Evolutionary conservation across 495 filamentous ascomycete species (phyloP), one percentile per base, ranked within the genome.

Genomic region (Podospora conica): DNA sequence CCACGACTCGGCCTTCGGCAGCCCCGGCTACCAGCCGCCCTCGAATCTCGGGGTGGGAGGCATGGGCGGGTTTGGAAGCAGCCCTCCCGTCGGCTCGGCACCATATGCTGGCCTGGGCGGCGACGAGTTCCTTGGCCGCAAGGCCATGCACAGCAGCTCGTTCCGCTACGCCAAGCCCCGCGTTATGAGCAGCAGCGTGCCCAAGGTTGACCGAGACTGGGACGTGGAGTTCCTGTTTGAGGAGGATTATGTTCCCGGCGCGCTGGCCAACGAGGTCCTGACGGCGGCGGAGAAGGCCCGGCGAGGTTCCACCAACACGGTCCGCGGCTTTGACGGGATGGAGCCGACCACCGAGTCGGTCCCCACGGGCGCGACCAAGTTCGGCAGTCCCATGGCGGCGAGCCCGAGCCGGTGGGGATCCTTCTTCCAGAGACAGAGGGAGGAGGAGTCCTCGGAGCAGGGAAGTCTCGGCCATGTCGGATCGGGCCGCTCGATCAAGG

Each of bases 211-310:
- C 65, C 81, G 88, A 25, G 91, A 93, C 65, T 92, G 90, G 88
- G 94, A 96, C 63, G 85, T 88, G 65, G 87, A 91, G 59, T 96
- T 96, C 73, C 83, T 90, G 23, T 94, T 94, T 76, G 94, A 98
- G 75, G 95, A 98, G 70, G 94, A 98, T 69, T 92, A 92, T 69
- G 79, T 98, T 9, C 95, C 95, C 1, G 88, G 88, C 40, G 89
- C 90, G 53, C 79, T 98, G 66, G 76, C 75, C 21, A 90, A 93
- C 68, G 95, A 98, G 72, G 86, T 98, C 48, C 84, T 98, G 61
- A 98, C 94, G 0, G 91, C 93, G 5, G 90, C 93, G 63, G 93
- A 97, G 74, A 91, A 91, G 71, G 87, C 90, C 69, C 87, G 95
- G 58, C 83, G 94, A 48, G 87, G 91, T 22, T 97, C 95, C 9